phyloP scores from a whole-genome alignment of 1,284 basidiomycete species.

The Schizophyllum amplum region DNA sequence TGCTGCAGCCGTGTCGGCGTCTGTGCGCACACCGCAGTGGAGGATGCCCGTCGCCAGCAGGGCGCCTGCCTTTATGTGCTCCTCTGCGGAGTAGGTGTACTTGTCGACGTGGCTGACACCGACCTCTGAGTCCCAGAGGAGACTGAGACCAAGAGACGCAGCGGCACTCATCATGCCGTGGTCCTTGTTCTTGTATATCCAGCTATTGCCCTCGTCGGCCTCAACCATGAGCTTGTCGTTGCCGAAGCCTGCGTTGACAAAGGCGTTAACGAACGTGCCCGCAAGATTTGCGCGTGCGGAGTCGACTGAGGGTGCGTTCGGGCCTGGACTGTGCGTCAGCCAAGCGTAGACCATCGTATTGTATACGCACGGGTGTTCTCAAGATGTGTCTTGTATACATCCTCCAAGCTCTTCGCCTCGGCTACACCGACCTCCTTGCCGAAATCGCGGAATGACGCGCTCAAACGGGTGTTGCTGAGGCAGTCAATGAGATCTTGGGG shows the following conservation, averaged over 20 bases:
- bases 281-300: conserved; percentile 94
- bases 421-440: conserved; percentile 92
- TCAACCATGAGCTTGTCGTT: conserved; percentile 99
- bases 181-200: conserved; percentile 99
- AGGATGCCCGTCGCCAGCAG: conserved; percentile 93
- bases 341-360: not conserved
- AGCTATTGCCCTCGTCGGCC: conserved; percentile 92
- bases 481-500: conserved; percentile 82
- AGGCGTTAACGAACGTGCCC: conserved; percentile 97
- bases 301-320: conserved; percentile 67
- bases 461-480: conserved; percentile 80
- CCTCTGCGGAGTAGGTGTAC: conserved; percentile 94
- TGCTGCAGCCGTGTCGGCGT: conserved; percentile 90
- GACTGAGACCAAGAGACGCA: conserved; percentile 87
- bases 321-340: conserved; percentile 29
- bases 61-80: conserved; percentile 97
- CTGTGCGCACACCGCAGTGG: conserved; percentile 85
- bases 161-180: conserved; percentile 97
- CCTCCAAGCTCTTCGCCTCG: conserved; percentile 89
- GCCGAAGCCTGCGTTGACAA: conserved; percentile 97
- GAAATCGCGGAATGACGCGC: conserved; percentile 81
- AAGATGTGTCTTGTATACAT: conserved; percentile 96
- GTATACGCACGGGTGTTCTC: conserved; percentile 71
- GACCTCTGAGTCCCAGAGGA: conserved; percentile 95
- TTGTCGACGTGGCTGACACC: conserved; percentile 96